These are phyloP conservation scores for Stentor coeruleus DNA, from an alignment of 73 alveolate species.

Conservation along the genomic window DNA sequence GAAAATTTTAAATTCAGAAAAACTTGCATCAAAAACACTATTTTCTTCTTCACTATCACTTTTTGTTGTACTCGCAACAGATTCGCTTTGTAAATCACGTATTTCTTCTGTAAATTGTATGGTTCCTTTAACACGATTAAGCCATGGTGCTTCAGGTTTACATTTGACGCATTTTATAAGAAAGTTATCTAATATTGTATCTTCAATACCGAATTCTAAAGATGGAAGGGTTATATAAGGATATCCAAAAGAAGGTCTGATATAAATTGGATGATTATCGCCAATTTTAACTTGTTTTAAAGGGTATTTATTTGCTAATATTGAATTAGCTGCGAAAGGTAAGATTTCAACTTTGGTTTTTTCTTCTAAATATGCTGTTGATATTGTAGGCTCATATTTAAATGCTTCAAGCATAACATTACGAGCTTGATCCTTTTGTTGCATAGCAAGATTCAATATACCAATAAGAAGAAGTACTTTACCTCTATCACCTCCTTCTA, in stretches of 20 bases:
- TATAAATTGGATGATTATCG: conserved; percentile 26
- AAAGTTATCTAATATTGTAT: conserved; percentile 23
- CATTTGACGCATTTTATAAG: conserved; percentile 41
- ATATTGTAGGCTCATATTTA: background rate
- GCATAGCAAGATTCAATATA: background rate
- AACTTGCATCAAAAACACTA: background rate
- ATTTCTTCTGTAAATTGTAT: conserved; percentile 14
- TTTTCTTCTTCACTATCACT: background rate
- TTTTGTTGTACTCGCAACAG: background rate
- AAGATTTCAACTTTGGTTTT: background rate
- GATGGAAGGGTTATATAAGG: conserved; percentile 45
- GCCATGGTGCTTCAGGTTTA: conserved; percentile 66
- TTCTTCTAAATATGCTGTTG: background rate
- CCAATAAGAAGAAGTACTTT: conserved; percentile 4
- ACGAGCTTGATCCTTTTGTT: background rate
- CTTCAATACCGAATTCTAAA: conserved; percentile 31
- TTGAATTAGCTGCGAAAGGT: conserved; percentile 33
- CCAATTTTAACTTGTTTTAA: conserved; percentile 21
- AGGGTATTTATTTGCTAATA: background rate
- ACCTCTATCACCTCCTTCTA: background rate
- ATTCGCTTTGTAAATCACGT: background rate
- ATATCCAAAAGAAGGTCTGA: conserved; percentile 42
- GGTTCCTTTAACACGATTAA: conserved; percentile 37
- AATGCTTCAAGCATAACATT: background rate
- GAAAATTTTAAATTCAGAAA: no score